Conservation (phyloP, 768 basidiomycete species). For the Baorangia bicolor region DNA sequence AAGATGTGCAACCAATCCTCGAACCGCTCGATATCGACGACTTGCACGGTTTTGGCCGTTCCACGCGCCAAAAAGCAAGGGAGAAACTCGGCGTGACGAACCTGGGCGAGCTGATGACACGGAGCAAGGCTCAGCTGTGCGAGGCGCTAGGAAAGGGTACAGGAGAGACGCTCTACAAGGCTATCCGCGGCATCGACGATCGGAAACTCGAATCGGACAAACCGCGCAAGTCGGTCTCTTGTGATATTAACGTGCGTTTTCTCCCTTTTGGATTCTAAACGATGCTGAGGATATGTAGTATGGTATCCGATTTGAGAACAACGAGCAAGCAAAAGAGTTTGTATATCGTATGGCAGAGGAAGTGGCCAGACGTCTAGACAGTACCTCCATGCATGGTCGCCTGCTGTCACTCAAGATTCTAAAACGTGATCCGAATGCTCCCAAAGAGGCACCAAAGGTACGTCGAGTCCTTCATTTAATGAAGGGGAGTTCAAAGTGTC, state of each 20-base stretch:
- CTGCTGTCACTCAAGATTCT: slow-evolving; percentile 85
- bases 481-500: neutral
- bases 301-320: slow-evolving; percentile 87
- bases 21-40: slow-evolving; percentile 73
- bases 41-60: slow-evolving; percentile 84
- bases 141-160: slow-evolving; percentile 75
- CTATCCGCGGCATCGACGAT: slow-evolving; percentile 80
- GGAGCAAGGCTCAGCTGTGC: slow-evolving; percentile 63
- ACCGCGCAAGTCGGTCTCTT: slow-evolving; percentile 86
- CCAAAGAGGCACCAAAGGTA: slow-evolving; percentile 90
- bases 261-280: neutral
- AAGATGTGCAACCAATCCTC: slow-evolving; percentile 53
- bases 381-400: slow-evolving; percentile 66
- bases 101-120: slow-evolving; percentile 65
- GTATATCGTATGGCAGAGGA: slow-evolving; percentile 75
- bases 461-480: slow-evolving; percentile 6
- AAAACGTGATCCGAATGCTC: slow-evolving; percentile 82
- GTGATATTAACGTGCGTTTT: slow-evolving; percentile 85
- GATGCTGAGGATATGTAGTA: slow-evolving; percentile 53
- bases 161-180: slow-evolving; percentile 85
- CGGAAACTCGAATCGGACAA: slow-evolving; percentile 79
- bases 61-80: slow-evolving; percentile 71
- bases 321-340: slow-evolving; percentile 79
- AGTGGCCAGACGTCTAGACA: slow-evolving; percentile 69
- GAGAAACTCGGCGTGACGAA: slow-evolving; percentile 74